Base-by-base conservation (phyloP, 2,329 filamentous ascomycete species). In the Monosporascus cannonballus region DNA sequence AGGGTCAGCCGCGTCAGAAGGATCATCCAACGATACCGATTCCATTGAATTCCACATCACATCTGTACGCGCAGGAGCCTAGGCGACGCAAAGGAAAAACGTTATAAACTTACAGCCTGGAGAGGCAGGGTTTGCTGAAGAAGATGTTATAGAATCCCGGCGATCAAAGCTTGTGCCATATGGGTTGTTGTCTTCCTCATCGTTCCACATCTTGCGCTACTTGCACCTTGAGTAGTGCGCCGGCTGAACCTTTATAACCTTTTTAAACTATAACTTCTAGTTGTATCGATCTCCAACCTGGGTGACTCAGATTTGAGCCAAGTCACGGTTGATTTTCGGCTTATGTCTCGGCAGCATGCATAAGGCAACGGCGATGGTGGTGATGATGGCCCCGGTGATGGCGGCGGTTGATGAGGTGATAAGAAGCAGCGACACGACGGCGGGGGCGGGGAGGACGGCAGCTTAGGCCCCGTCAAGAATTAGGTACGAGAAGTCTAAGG, bases 131-230 rank as follows among this genome's bases (percentile, higher is more conserved):
- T 87, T 84, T 20, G 78, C 77, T 44, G 78, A 75, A 34, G 86
- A 86, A 27, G 86, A 90, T 46, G 84, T 79, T 69, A 87, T 84
- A 56, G 89, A 89, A 71, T 95, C 89, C 64, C 89, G 85, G 64
- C 89, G 87, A 70, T 94, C 89, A 75, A 96, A 96, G 71, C 90
- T 93, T 64, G 78, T 83, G 59, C 91, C 92, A 67, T 97, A 96
- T 5, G 93, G 93, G 70, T 97, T 97, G 74, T 97, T 97, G 68
- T 97, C 90, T 57, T 69, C 67, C 75, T 97, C 93, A 77, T 97
- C 92, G 80, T 96, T 95, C 93, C 93, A 97, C 93, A 97, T 97
- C 61, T 64, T 80, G 69, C 60, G 54, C 52, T 42, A 48, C 49
- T 55, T 51, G 49, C 45, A 49, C 47, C 50, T 20, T 34, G 22